Evolutionary conservation across 768 basidiomycete species (phyloP).

Genomic region (Mycena venus): DNA sequence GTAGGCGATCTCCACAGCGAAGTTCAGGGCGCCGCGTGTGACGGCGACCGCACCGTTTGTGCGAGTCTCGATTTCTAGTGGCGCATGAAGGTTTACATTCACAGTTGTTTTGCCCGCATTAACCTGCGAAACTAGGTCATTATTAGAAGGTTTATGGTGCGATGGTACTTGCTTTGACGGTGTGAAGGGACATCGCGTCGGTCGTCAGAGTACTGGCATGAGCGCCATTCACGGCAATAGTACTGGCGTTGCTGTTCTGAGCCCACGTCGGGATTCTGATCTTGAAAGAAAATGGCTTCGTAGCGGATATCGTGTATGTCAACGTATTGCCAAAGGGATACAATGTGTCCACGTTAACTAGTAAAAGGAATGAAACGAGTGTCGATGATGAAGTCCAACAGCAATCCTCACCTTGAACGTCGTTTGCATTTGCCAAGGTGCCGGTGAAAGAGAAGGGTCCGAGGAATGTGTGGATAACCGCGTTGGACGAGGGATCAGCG

Average conservation of each 20-base stretch:
- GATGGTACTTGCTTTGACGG: slow-evolving; percentile 40
- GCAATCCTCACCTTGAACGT: slow-evolving; percentile 47
- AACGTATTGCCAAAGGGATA: slow-evolving; percentile 57
- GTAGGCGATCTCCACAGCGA: slow-evolving; percentile 51
- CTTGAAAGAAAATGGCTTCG: slow-evolving; percentile 50
- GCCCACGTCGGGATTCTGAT: slow-evolving; percentile 57
- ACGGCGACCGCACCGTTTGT: slow-evolving; percentile 53
- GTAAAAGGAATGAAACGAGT: background rate
- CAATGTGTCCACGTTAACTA: slow-evolving; percentile 53
- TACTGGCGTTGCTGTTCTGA: slow-evolving; percentile 46
- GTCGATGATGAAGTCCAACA: background rate
- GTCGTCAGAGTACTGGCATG: slow-evolving; percentile 38
- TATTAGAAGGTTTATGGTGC: background rate
- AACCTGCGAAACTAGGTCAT: slow-evolving; percentile 15
- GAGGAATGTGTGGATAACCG: slow-evolving; percentile 53
- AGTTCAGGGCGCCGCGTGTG: slow-evolving; percentile 53
- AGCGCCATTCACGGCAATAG: slow-evolving; percentile 47
- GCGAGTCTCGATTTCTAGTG: slow-evolving; percentile 50
- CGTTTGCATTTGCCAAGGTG: slow-evolving; percentile 46
- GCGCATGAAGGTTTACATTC: slow-evolving; percentile 47
- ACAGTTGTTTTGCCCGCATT: slow-evolving; percentile 46
- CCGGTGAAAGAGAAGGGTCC: slow-evolving; percentile 55
- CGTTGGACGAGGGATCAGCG: slow-evolving; percentile 42
- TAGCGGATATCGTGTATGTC: slow-evolving; percentile 50
- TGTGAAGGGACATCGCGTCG: slow-evolving; percentile 48